Conservation (phyloP, 140 eudicot species). For the Anethum foeniculum region DNA sequence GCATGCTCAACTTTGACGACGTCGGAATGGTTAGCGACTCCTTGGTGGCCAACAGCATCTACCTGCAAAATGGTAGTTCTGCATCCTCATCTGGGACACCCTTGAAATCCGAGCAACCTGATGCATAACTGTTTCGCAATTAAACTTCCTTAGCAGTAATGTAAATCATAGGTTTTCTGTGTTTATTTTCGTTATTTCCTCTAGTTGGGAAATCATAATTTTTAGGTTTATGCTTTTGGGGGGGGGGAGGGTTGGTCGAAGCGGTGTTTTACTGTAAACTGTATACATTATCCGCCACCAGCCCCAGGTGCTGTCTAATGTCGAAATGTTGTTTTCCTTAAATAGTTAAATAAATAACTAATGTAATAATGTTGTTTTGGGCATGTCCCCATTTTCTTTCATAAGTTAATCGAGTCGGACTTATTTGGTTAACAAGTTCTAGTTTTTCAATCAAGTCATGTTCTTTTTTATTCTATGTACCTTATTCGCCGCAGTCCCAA, state of each 20-base stretch:
- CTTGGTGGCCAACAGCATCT: slow-evolving; percentile 72
- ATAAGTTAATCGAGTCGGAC: not conserved
- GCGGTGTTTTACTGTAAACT: not conserved
- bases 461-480: no score
- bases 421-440: not conserved
- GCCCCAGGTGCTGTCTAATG: not conserved
- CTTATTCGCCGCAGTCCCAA: no score
- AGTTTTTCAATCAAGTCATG: not conserved
- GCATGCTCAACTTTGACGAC: slow-evolving; percentile 69
- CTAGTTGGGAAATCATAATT: not conserved
- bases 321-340: not conserved
- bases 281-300: not conserved
- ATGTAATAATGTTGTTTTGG: not conserved
- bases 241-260: not conserved
- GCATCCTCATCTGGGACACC: slow-evolving; percentile 35
- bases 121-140: slow-evolving; percentile 14
- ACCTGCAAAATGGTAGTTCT: slow-evolving; percentile 57
- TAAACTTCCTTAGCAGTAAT: not conserved
- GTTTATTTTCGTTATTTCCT: not conserved
- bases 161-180: not conserved
- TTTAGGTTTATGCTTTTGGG: not conserved
- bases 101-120: slow-evolving; percentile 55
- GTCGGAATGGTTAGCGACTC: slow-evolving; percentile 90
- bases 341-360: not conserved
- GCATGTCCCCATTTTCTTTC: not conserved